Percentiles rank a stretch among this genome's conserved stretches.
Conservation (phyloP, 441 rosid genomes). For the Populus hybrid region DNA sequence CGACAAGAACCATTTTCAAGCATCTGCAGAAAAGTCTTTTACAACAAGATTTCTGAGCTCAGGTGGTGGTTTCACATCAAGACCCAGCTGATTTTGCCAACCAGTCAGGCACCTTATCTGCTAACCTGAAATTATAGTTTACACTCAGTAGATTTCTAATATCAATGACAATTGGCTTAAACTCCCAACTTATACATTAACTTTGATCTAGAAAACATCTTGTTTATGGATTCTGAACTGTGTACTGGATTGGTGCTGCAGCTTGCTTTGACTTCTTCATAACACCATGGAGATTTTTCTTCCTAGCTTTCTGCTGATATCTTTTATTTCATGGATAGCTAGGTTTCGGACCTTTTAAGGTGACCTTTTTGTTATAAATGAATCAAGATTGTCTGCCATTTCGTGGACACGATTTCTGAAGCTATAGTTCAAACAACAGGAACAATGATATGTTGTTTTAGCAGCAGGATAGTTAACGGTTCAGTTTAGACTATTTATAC, state of each 20-base stretch:
- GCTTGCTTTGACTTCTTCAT: background rate
- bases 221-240: background rate
- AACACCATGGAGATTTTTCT: background rate
- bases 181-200: background rate
- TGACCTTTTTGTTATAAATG: background rate
- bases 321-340: background rate
- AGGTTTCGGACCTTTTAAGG: background rate
- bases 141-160: background rate
- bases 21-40: background rate
- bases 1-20: background rate
- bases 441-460: background rate
- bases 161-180: background rate
- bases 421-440: background rate
- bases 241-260: background rate
- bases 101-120: background rate
- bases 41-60: background rate
- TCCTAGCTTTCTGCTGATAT: background rate
- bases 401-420: background rate
- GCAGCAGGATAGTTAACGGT: background rate
- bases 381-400: background rate
- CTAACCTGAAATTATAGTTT: background rate
- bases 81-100: background rate
- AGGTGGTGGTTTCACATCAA: background rate
- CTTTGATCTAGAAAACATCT: background rate
- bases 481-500: background rate